Evolutionary conservation across 192 early-diverging fungal genomes (phyloP).

Genomic region (Coemansia erecta): DNA sequence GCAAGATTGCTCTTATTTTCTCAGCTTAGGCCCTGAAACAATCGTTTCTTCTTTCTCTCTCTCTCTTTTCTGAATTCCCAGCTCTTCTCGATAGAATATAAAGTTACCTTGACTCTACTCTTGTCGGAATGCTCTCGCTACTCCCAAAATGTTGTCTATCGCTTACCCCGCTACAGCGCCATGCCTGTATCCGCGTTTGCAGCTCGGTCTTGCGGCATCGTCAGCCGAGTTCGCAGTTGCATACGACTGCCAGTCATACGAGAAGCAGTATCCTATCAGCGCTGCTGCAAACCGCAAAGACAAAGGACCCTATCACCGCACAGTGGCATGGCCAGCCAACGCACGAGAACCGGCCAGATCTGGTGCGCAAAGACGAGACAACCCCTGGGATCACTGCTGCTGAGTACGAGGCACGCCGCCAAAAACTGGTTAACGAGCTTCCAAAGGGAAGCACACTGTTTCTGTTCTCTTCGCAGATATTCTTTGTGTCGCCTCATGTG

Average conservation of each 20-base stretch:
- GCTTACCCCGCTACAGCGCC: not conserved
- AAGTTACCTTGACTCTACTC: no score
- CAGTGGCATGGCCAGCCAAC: slow-evolving; percentile 76
- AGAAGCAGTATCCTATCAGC: slow-evolving; percentile 22
- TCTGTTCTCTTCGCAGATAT: slow-evolving; percentile 68
- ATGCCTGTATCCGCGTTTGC: not conserved
- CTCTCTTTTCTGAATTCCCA: no score
- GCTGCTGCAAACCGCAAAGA: slow-evolving; percentile 42
- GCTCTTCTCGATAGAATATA: no score
- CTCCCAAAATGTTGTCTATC: not conserved
- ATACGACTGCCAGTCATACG: not conserved
- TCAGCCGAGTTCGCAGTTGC: not conserved
- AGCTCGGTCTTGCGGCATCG: not conserved
- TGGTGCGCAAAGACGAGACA: slow-evolving; percentile 71
- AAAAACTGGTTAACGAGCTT: slow-evolving; percentile 58
- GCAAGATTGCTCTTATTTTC: no score
- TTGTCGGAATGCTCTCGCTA: no score
- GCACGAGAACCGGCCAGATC: slow-evolving; percentile 77
- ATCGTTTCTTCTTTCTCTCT: no score
- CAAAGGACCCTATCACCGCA: slow-evolving; percentile 39
- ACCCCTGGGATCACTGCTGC: slow-evolving; percentile 71
- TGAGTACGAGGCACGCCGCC: slow-evolving; percentile 81
- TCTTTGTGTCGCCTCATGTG: slow-evolving; percentile 86
- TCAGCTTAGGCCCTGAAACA: no score
- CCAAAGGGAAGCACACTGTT: slow-evolving; percentile 69